Evolutionary conservation across 768 basidiomycete species (phyloP).

Genomic region (Dentipellis sp.): DNA sequence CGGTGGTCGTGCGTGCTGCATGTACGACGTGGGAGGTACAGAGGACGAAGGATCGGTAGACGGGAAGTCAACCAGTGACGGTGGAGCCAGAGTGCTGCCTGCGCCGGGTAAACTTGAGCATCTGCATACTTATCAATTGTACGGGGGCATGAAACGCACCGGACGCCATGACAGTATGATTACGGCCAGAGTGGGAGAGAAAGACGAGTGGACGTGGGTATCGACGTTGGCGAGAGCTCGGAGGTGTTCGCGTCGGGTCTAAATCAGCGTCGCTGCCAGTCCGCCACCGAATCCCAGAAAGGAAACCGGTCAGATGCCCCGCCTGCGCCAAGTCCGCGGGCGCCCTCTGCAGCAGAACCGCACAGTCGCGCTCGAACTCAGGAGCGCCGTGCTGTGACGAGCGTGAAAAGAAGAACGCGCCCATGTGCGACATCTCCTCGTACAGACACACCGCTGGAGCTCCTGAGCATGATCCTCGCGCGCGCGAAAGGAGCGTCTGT

Average conservation of each 20-base stretch:
- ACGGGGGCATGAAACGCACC: not conserved
- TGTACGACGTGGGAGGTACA: not conserved
- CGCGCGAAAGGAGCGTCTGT: too few relatives aligned
- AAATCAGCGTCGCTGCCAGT: not conserved
- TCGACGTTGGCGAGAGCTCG: not conserved
- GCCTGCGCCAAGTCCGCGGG: not conserved
- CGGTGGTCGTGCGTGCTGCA: constrained; percentile 37
- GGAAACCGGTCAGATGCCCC: not conserved
- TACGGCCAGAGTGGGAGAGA: not conserved
- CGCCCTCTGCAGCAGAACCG: too few relatives aligned
- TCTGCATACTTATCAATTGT: not conserved
- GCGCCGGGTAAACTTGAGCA: not conserved
- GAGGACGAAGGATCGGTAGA: constrained; percentile 5
- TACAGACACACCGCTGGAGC: too few relatives aligned
- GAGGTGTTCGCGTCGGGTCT: not conserved
- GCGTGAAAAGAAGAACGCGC: too few relatives aligned
- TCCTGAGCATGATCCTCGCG: too few relatives aligned
- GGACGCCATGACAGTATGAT: not conserved
- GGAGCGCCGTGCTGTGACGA: too few relatives aligned
- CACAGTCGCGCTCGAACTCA: too few relatives aligned
- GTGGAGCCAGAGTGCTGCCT: not conserved
- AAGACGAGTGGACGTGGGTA: not conserved
- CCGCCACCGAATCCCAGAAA: not conserved
- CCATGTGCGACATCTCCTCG: too few relatives aligned
- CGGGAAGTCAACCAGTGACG: constrained; percentile 12